phyloP scores from a whole-genome alignment of 2,329 filamentous ascomycete species.

The Alternaria gaisen region DNA sequence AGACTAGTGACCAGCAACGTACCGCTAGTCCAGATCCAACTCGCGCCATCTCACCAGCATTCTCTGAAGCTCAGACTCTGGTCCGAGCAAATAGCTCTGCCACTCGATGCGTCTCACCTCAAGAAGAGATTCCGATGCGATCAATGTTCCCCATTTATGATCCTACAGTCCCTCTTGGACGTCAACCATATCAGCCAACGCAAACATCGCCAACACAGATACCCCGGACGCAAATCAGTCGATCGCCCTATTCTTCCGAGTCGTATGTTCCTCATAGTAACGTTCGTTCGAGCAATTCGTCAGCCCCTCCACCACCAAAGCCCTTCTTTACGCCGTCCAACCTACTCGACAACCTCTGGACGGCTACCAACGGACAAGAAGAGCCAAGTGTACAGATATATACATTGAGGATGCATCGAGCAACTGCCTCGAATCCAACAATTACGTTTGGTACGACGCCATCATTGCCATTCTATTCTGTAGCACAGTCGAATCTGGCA shows the following conservation, averaged over 20 bases:
- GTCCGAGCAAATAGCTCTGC: constrained; percentile 51
- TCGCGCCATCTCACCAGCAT: constrained; percentile 47
- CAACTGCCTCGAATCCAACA: constrained; percentile 53
- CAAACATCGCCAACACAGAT: constrained; percentile 71
- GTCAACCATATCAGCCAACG: constrained; percentile 75
- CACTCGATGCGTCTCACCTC: constrained; percentile 39
- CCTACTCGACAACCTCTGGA: constrained; percentile 72
- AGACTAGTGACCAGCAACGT: constrained; percentile 20
- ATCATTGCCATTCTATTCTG: constrained; percentile 74
- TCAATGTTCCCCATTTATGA: constrained; percentile 83
- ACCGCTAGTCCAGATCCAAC: constrained; percentile 40
- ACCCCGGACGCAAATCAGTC: constrained; percentile 70
- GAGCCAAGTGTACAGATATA: constrained; percentile 48
- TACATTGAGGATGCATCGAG: constrained; percentile 54
- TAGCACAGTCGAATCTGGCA: constrained; percentile 65
- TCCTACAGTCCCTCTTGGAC: constrained; percentile 69
- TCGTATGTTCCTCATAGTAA: constrained; percentile 55
- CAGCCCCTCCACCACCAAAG: constrained; percentile 35
- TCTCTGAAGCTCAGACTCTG: constrained; percentile 47
- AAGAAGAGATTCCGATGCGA: constrained; percentile 59
- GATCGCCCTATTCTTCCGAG: constrained; percentile 67
- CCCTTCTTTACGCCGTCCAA: constrained; percentile 61
- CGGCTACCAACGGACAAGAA: constrained; percentile 74
- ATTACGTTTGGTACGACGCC: constrained; percentile 73
- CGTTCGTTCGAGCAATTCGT: constrained; percentile 37